Evolutionary conservation across 768 basidiomycete genomes (phyloP), one percentile per base, ranked within the genome.

Genomic region (Auricularia sp.): DNA sequence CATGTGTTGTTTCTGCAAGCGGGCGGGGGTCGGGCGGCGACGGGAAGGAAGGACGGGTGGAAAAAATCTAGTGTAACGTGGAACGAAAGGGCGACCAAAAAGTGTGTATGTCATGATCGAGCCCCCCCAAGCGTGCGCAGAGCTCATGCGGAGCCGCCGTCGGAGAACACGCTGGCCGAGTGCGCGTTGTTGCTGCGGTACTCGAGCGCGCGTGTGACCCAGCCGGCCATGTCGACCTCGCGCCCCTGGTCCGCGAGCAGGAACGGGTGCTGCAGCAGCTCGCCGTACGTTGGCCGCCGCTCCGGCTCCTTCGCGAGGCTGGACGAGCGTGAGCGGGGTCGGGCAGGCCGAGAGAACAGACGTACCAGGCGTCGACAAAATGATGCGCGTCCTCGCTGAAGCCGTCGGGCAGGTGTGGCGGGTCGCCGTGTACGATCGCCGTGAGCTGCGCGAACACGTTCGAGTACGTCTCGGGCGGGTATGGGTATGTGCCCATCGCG

Each of bases 391-490:
- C 79, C 24, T 83, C 80, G 45, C 82, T 82, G 75, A 87, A 92
- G 1, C 78, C 78, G 1, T 85, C 84, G 0, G 95, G 95, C 37
- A 99, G 77, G 42, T 85, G 85, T 3, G 96, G 96, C 10, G 94
- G 89, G 64, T 94, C 91, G 0, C 94, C 96, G 68, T 97, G 88
- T 2, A 99, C 94, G 67, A 99, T 99, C 3, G 96, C 95, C n/a
- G 89, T 92, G 47, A 90, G 78, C 73, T 99, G 96, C 2, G 95
- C 96, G 76, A 99, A 97, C 16, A 98, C 94, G 74, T 98, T 98
- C 65, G 87, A 85, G 74, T 97, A 99, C 6, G 94, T 96, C 78
- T 98, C 95, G 34, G 95, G 95, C 36, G 96, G 96, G 72, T 97
- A 99, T 1, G 96, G 96, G 75, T 99, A 98, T 72, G 76, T 84